Conservation (phyloP, 2,329 filamentous ascomycete species). For the Ceratocystiopsis sp. region DNA sequence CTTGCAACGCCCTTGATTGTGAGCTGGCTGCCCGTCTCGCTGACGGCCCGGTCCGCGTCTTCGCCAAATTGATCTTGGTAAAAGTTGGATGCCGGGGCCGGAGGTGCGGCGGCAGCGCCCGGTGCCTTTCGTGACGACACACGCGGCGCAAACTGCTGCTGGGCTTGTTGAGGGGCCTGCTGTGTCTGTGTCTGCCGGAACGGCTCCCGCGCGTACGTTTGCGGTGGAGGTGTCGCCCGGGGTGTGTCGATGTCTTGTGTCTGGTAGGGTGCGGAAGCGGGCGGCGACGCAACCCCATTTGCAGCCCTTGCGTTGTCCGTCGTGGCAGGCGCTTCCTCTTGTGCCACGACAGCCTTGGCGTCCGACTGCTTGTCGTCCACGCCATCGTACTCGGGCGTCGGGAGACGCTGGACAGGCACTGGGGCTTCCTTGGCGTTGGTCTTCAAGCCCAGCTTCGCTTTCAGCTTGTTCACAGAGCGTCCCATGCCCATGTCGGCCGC, state of each 20-base stretch:
- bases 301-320: too few relatives aligned
- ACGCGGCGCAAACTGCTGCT: constrained; percentile 16
- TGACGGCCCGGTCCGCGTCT: neutral
- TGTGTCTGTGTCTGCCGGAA: too few relatives aligned
- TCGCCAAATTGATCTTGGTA: neutral
- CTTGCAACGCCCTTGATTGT: constrained; percentile 2
- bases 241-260: too few relatives aligned
- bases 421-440: constrained; percentile 4
- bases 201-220: too few relatives aligned
- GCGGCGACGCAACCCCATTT: neutral
- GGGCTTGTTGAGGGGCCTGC: too few relatives aligned
- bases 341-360: too few relatives aligned
- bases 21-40: constrained; percentile 6
- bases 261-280: too few relatives aligned
- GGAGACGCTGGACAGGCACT: neutral
- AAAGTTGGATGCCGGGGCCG: too few relatives aligned
- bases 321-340: too few relatives aligned
- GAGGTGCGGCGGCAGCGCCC: neutral
- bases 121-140: constrained; percentile 13
- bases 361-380: constrained; percentile 1
- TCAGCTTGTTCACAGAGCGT: constrained; percentile 13
- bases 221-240: too few relatives aligned
- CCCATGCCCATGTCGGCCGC: constrained; percentile 12
- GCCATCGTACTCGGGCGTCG: too few relatives aligned
- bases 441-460: constrained; percentile 10